Evolutionary conservation across 108 stramenopile genomes (phyloP).

Genomic region (Craspedostauros australis): DNA sequence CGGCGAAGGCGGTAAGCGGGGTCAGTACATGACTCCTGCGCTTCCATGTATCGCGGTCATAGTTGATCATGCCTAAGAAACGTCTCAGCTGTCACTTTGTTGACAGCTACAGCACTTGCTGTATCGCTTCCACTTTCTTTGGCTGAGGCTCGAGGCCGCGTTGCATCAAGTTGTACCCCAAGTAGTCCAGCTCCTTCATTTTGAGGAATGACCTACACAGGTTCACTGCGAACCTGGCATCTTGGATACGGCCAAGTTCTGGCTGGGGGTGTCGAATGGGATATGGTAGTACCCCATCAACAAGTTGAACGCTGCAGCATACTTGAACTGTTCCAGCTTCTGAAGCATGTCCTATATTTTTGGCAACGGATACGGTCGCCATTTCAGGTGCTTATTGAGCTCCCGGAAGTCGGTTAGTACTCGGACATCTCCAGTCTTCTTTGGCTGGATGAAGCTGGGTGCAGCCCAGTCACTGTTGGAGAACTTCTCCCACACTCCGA

Average conservation of each 20-base stretch:
- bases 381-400: conserved; percentile 29
- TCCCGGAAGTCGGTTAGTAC: conserved; percentile 31
- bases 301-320: conserved; percentile 36
- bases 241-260: conserved; percentile 11
- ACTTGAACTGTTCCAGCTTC: conserved; percentile 30
- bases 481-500: too few relatives aligned
- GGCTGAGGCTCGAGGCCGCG: conserved; percentile 18
- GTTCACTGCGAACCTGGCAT: conserved; percentile 18
- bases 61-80: conserved; percentile 37
- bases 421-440: conserved; percentile 2
- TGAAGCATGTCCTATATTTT: conserved; percentile 29
- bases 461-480: too few relatives aligned
- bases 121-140: conserved; percentile 39
- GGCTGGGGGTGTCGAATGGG: conserved; percentile 3
- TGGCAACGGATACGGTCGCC: conserved; percentile 37
- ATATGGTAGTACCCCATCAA: conserved; percentile 42
- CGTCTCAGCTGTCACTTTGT: conserved; percentile 14
- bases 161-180: conserved; percentile 2
- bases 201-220: conserved; percentile 9
- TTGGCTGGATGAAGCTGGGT: too few relatives aligned
- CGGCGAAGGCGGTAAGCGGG: conserved; percentile 24
- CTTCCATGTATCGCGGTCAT: conserved; percentile 43
- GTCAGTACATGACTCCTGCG: conserved; percentile 33
- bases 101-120: conserved; percentile 9
- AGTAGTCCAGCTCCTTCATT: conserved; percentile 11